Evolutionary conservation across 805 yeast genomes (phyloP), one percentile per base, ranked within the genome.

Genomic region (Cyberlindnera galapagoensis): DNA sequence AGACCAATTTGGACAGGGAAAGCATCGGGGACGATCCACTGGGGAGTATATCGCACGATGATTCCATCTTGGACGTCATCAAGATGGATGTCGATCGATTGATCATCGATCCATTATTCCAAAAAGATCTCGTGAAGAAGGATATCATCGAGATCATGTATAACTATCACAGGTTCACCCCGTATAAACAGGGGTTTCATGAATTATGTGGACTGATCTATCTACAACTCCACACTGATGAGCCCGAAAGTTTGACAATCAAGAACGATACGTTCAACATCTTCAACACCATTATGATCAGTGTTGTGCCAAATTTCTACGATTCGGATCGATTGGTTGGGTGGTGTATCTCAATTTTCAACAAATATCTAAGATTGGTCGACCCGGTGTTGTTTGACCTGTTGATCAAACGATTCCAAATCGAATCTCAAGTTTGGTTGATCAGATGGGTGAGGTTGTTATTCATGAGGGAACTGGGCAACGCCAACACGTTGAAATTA

Each of bases 341-440:
- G n/a, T 61, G 69, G 37, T 69, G 71, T 30, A 60, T 57, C 6
- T 40, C 49, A n/a, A 40, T 44, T 4, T 69, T 71, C 51, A 65
- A 70, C 41, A 52, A 52, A 21, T 49, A 57, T 24, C 47, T 71
- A 19, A 56, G 61, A 59, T 58, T 68, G 33, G 61, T 68, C 6
- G 77, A 71, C 44, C 68, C 63, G 30, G 53, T 64, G 12, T 56
- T 70, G 12, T 71, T 68, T 40, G 67, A 68, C 40, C 59, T 59
- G 36, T 46, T 71, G 24, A 50, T 62, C 11, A 63, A 61, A 30
- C 65, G 63, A 40, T 54, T 69, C 23, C 58, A 52, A 36, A 49
- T 71, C 6, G 77, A 71, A 37, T 57, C 68, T 6, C 74, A 67
- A 41, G 54, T 71, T 21, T 71, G 77, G 77, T 49, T 69, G 18